Conservation (phyloP, 768 basidiomycete species). For the Trametes villosa region DNA sequence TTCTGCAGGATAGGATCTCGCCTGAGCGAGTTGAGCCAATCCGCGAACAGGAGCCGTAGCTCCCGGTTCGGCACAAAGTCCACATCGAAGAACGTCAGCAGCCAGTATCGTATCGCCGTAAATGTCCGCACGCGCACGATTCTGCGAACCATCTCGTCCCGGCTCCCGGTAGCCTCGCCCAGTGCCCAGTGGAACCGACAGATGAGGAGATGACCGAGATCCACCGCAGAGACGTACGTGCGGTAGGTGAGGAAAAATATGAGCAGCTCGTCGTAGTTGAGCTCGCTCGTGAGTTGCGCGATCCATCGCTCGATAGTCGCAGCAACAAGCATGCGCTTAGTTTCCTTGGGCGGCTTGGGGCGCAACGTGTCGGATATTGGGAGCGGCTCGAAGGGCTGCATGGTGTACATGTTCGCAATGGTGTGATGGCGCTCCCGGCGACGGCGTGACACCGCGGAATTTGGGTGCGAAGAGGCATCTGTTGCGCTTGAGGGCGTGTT, state of each 20-base stretch:
- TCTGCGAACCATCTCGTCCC: constrained; percentile 72
- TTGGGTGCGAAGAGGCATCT: constrained; percentile 24
- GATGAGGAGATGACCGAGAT: constrained; percentile 81
- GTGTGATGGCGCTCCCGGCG: constrained; percentile 37
- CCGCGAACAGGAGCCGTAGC: constrained; percentile 69
- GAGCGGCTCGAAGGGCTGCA: neutral
- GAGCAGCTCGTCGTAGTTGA: constrained; percentile 85
- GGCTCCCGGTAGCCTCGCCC: constrained; percentile 47
- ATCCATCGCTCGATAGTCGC: constrained; percentile 95
- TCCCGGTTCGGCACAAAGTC: constrained; percentile 86
- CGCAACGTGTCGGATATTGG: neutral
- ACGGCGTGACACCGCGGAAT: constrained; percentile 16
- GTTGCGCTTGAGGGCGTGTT: constrained; percentile 17
- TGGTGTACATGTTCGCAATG: constrained; percentile 22
- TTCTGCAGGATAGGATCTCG: constrained; percentile 71
- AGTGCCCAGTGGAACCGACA: constrained; percentile 91
- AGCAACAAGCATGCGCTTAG: constrained; percentile 68
- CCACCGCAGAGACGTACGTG: constrained; percentile 77
- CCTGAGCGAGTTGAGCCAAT: constrained; percentile 81
- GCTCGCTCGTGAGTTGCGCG: constrained; percentile 84
- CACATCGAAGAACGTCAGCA: constrained; percentile 86
- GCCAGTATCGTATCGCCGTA: constrained; percentile 88
- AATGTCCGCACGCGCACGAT: constrained; percentile 90
- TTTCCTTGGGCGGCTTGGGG: constrained; percentile 28
- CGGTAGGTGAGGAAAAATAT: constrained; percentile 94